These are phyloP conservation scores for Cladophialophora immunda DNA, from an alignment of 2,329 filamentous ascomycete species.

Conservation along the genomic window DNA sequence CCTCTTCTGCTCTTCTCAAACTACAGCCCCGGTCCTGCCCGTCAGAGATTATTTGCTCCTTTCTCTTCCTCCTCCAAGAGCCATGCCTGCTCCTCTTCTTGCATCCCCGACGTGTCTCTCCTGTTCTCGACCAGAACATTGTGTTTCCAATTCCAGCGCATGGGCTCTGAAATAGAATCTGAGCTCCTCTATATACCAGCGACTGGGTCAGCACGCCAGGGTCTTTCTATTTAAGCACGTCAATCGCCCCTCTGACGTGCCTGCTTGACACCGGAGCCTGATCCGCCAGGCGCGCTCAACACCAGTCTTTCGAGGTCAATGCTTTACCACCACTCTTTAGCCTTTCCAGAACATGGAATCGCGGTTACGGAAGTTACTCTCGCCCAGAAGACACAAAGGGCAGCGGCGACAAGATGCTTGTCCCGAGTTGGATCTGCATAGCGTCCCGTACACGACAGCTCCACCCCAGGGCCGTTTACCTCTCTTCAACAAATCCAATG, in stretches of 20 bases:
- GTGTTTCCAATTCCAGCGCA: slow-evolving; percentile 25
- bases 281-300: slow-evolving; percentile 11
- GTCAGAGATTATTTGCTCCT: slow-evolving; percentile 31
- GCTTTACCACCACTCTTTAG: slow-evolving; percentile 16
- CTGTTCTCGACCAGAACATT: slow-evolving; percentile 30
- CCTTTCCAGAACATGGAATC: slow-evolving; percentile 32
- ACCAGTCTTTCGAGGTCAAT: slow-evolving; percentile 26
- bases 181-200: slow-evolving; percentile 17
- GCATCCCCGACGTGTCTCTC: slow-evolving; percentile 21
- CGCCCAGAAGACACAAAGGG: slow-evolving; percentile 23
- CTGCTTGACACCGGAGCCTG: slow-evolving; percentile 26
- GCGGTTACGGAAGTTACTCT: slow-evolving; percentile 34
- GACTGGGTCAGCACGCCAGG: neutral
- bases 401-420: slow-evolving; percentile 10
- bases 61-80: slow-evolving; percentile 14
- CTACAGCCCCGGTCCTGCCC: slow-evolving; percentile 14
- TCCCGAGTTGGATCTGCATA: slow-evolving; percentile 35
- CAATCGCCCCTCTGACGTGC: slow-evolving; percentile 30
- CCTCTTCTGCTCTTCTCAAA: slow-evolving; percentile 26
- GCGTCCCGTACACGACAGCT: slow-evolving; percentile 32
- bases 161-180: slow-evolving; percentile 17
- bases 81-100: slow-evolving; percentile 19
- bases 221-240: slow-evolving; percentile 32
- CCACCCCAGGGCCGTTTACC: slow-evolving; percentile 29
- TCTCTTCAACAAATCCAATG: slow-evolving; percentile 26